Percentiles rank a stretch among this genome's conserved stretches.
Evolutionary conservation across 257 asterid genomes (phyloP).

Genomic region (Scutellaria barbata): DNA sequence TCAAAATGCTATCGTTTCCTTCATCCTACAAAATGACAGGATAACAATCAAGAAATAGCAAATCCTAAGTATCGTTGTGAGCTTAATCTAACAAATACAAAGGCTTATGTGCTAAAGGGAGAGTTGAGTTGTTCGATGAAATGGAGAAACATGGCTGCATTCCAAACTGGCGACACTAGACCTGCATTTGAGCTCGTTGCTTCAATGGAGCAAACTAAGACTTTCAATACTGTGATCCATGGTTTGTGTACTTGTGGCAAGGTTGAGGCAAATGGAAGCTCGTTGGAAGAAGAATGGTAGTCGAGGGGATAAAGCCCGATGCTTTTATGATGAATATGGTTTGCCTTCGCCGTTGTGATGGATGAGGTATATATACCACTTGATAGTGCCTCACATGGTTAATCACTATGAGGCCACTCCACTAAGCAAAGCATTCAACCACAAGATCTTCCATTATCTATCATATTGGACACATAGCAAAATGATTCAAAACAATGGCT

Average conservation of each 20-base stretch:
- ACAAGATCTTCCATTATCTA: too few species aligned
- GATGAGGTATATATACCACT: too few species aligned
- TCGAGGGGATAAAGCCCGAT: conserved; percentile 63
- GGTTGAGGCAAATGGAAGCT: conserved; percentile 51
- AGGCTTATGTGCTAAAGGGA: conserved; percentile 60
- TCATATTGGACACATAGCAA: too few species aligned
- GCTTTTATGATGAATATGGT: conserved; percentile 60
- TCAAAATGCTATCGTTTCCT: background rate
- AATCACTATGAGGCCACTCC: too few species aligned
- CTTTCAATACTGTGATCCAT: conserved; percentile 67
- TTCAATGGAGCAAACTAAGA: conserved; percentile 59
- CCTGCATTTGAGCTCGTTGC: conserved; percentile 57
- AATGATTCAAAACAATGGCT: too few species aligned
- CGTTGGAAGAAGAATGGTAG: conserved; percentile 74
- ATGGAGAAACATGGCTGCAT: conserved; percentile 62
- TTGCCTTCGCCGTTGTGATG: too few species aligned
- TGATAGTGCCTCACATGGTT: too few species aligned
- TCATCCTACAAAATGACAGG: conserved; percentile 9
- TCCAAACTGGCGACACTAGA: conserved; percentile 42
- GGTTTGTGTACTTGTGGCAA: conserved; percentile 56
- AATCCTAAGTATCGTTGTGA: background rate
- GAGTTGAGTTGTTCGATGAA: conserved; percentile 60
- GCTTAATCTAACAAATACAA: conserved; percentile 12
- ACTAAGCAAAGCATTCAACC: too few species aligned
- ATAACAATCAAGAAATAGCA: background rate